A percentile compares a stretch with the other conserved stretches of the same genome.
Evolutionary conservation across 345 rosid species (phyloP).

Genomic region (Nasturtium officinale): DNA sequence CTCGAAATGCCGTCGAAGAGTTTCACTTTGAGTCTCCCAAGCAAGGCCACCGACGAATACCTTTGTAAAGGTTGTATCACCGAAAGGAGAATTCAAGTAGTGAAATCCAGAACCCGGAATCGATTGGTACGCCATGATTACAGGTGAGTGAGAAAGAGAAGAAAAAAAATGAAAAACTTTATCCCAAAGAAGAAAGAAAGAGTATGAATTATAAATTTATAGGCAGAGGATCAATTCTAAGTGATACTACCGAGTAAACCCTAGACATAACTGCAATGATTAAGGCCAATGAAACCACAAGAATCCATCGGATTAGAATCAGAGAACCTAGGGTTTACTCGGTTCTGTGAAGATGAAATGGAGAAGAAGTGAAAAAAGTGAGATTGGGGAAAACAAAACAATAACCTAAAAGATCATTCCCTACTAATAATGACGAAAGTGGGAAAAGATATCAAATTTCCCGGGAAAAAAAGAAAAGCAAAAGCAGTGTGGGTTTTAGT

Average conservation of each 20-base stretch:
- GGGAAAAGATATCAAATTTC: conserved; percentile 34
- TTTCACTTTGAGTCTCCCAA: conserved; percentile 90
- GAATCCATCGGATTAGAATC: background rate
- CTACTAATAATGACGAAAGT: conserved; percentile 39
- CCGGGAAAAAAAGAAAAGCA: conserved; percentile 36
- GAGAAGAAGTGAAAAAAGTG: background rate
- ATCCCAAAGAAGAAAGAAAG: background rate
- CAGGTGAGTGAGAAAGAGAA: conserved; percentile 12
- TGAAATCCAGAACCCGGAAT: conserved; percentile 66
- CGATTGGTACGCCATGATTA: conserved; percentile 64
- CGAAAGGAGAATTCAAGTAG: conserved; percentile 80
- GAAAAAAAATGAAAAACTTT: conserved; percentile 39
- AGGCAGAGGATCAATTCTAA: conserved; percentile 19
- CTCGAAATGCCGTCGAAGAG: conserved; percentile 79
- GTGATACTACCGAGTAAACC: conserved; percentile 38
- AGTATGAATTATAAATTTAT: conserved; percentile 6
- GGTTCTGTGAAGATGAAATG: conserved; percentile 12
- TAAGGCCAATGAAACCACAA: background rate
- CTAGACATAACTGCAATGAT: conserved; percentile 34
- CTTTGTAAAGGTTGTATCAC: conserved; percentile 86
- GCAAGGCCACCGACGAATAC: conserved; percentile 93
- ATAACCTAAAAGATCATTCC: conserved; percentile 40
- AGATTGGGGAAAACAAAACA: background rate
- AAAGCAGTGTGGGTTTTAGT: conserved; percentile 33
- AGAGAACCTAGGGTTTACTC: conserved; percentile 41